Evolutionary conservation across 805 yeast species (phyloP), one percentile per base, ranked within the genome.

Genomic region (Metschnikowia dekortorum): DNA sequence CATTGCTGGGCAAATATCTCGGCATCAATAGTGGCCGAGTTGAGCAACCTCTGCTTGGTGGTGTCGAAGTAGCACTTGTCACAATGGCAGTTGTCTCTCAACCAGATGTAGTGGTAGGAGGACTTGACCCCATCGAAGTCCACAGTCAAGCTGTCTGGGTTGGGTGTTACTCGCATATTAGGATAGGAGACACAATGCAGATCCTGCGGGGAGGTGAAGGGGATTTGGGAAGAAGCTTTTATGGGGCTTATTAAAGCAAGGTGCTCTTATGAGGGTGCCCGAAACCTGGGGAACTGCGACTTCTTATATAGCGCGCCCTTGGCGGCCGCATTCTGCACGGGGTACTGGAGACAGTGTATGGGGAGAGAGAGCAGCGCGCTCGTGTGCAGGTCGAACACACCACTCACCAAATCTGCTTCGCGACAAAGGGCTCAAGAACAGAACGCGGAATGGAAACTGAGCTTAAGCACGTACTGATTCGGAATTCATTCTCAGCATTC

Each of bases 61-160:
- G 66, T 59, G 3, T 74, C 65, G 59, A 77, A 82, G 64, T 73
- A 81, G 63, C 87, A 82, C 30, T 70, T 55, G 9, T 67, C 63
- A 54, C 87, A 83, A 53, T 76, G 84, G 56, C 89, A 84, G 57
- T 78, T 75, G 62, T 84, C 89, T 43, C 89, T 69, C 16, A 84
- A 69, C 88, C 88, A 84, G 42, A 84, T 72, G 60, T 76, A 51
- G 49, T 58, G 62, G 49, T 55, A 58, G 10, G 44, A 9, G 26
- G 61, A 53, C 26, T 34, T 6, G 30, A 28, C 16, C 18, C 53
- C 54, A 41, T 48, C 52, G 40, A 57, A 42, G 6, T 44, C 51
- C 10, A 58, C 36, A 7, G 53, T 32, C 39, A 56, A 34, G 22
- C 47, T 36, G 41, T 35, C 38, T 22, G 44, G 32, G 31, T 36